These are phyloP conservation scores for Porcisia hertigi DNA, from an alignment of 208 protist species.

Conservation along the genomic window DNA sequence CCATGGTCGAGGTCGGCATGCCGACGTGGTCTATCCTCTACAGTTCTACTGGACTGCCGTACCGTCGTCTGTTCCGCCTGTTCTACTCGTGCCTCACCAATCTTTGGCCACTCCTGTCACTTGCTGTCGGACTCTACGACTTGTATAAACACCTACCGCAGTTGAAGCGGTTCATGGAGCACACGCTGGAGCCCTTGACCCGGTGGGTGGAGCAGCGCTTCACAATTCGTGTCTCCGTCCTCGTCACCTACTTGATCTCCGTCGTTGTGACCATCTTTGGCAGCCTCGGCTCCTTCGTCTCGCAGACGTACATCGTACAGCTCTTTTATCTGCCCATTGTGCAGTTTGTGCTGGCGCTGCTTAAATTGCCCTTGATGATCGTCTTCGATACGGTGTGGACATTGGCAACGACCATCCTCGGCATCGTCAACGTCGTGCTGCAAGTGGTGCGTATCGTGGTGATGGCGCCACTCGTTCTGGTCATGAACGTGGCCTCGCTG, in stretches of 20 bases:
- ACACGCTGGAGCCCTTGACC: slow-evolving; percentile 58
- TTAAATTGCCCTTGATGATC: slow-evolving; percentile 53
- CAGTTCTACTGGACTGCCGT: slow-evolving; percentile 55
- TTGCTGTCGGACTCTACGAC: slow-evolving; percentile 79
- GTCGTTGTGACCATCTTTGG: slow-evolving; percentile 54
- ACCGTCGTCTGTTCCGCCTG: slow-evolving; percentile 62
- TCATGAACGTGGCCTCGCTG: slow-evolving; percentile 42
- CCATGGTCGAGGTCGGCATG: slow-evolving; percentile 81
- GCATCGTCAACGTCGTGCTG: slow-evolving; percentile 40
- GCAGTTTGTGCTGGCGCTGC: slow-evolving; percentile 30
- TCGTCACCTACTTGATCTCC: slow-evolving; percentile 77
- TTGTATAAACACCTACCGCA: slow-evolving; percentile 83
- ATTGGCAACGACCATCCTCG: slow-evolving; percentile 27
- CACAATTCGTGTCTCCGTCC: slow-evolving; percentile 73
- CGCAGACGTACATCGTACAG: slow-evolving; percentile 64
- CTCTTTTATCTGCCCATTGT: slow-evolving; percentile 37
- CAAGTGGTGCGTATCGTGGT: slow-evolving; percentile 55
- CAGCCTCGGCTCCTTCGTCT: slow-evolving; percentile 56
- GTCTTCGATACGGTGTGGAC: slow-evolving; percentile 53
- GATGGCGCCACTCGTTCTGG: slow-evolving; percentile 54
- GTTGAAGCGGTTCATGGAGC: slow-evolving; percentile 63
- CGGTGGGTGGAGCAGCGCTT: slow-evolving; percentile 69
- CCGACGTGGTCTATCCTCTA: slow-evolving; percentile 76
- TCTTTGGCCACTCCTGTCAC: slow-evolving; percentile 73
- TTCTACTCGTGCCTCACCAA: slow-evolving; percentile 64